A percentile compares a stretch with the other conserved stretches of the same genome.
These are phyloP conservation scores for Trypanosoma theileri DNA, from an alignment of 208 protist genomes.

Conservation along the genomic window DNA sequence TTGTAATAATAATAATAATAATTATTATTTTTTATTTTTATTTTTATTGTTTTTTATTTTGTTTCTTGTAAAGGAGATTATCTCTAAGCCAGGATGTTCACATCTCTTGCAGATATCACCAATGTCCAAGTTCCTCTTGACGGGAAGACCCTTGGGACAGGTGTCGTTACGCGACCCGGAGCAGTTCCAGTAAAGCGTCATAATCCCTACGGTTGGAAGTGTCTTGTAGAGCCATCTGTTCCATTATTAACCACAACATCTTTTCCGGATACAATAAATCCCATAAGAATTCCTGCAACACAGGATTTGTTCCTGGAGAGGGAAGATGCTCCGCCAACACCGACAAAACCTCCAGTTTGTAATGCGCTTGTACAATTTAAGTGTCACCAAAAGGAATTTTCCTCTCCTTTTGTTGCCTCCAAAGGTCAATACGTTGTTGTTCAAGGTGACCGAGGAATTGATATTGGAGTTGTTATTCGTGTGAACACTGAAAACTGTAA, in stretches of 20 bases:
- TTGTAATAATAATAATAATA: constrained; percentile 1
- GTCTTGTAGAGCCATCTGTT: constrained; percentile 39
- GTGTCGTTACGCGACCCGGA: not conserved
- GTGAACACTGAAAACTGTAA: constrained; percentile 49
- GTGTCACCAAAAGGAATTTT: constrained; percentile 80
- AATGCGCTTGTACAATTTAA: constrained; percentile 85
- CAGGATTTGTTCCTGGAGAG: constrained; percentile 47
- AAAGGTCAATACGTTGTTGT: constrained; percentile 88
- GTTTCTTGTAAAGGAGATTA: not conserved
- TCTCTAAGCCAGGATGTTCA: constrained; percentile 10
- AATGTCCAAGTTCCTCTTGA: constrained; percentile 44
- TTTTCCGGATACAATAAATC: constrained; percentile 19
- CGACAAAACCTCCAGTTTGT: constrained; percentile 35
- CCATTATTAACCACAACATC: constrained; percentile 13
- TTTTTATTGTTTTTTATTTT: constrained; percentile 24
- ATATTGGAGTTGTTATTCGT: constrained; percentile 85
- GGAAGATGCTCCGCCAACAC: constrained; percentile 39
- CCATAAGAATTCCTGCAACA: constrained; percentile 4
- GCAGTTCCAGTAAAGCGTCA: constrained; percentile 34
- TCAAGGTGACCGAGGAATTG: constrained; percentile 86
- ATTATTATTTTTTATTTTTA: constrained; percentile 31
- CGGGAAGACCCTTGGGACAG: constrained; percentile 17
- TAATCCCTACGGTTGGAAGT: constrained; percentile 78
- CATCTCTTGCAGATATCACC: constrained; percentile 71
- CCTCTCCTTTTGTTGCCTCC: constrained; percentile 47